These are phyloP conservation scores for sunflower (Helianthus annuus) DNA, from an alignment of 129 eudicot genomes.

Conservation along the genomic window DNA sequence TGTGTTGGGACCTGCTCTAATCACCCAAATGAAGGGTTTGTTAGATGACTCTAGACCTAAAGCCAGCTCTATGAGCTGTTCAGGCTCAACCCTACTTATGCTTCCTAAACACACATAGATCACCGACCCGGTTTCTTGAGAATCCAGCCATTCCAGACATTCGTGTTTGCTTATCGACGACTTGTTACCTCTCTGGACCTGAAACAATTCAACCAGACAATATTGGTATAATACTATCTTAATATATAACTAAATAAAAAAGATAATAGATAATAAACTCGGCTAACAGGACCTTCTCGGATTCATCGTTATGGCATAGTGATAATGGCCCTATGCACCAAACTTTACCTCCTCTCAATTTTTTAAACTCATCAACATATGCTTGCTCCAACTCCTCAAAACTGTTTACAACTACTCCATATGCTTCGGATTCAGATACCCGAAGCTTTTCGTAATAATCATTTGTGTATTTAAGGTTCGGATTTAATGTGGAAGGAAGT, in stretches of 20 bases:
- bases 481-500: slow-evolving; percentile 24
- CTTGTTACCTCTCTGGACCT: slow-evolving; percentile 31
- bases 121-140: slow-evolving; percentile 31
- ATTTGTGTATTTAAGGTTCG: neutral
- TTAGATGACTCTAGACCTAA: slow-evolving; percentile 54
- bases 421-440: slow-evolving; percentile 25
- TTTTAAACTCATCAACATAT: slow-evolving; percentile 34
- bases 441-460: slow-evolving; percentile 9
- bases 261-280: too few species aligned
- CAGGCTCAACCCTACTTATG: slow-evolving; percentile 18
- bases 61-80: slow-evolving; percentile 51
- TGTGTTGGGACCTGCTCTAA: neutral
- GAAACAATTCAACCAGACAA: too few species aligned
- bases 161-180: slow-evolving; percentile 18
- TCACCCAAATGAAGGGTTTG: slow-evolving; percentile 49
- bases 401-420: slow-evolving; percentile 26
- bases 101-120: slow-evolving; percentile 43
- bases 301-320: slow-evolving; percentile 1
- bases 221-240: too few species aligned
- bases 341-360: slow-evolving; percentile 23
- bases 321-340: slow-evolving; percentile 50
- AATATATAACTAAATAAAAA: too few species aligned
- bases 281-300: neutral
- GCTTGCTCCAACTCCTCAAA: slow-evolving; percentile 29
- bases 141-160: slow-evolving; percentile 46